These are phyloP conservation scores for Pistacia vera DNA, from an alignment of 345 rosid species.

Conservation along the genomic window DNA sequence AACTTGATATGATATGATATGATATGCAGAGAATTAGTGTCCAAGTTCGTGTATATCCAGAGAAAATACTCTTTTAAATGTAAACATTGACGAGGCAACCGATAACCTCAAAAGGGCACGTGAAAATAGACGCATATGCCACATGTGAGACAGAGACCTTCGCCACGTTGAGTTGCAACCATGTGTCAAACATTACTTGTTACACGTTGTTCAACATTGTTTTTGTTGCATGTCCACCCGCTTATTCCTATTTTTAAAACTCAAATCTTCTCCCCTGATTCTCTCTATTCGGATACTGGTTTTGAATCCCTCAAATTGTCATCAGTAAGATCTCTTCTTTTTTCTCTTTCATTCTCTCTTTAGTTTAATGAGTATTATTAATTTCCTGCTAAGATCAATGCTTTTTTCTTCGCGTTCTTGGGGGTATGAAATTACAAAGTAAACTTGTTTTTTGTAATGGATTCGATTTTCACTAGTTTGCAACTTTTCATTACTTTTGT, in stretches of 20 bases:
- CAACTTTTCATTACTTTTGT: too few species aligned
- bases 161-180: not conserved
- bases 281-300: not conserved
- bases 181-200: not conserved
- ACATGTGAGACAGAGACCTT: not conserved
- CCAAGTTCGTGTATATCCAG: too few species aligned
- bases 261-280: not conserved
- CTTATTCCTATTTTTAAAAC: not conserved
- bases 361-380: too few species aligned
- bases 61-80: too few species aligned
- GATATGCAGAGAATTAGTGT: too few species aligned
- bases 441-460: not conserved
- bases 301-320: slow-evolving; percentile 1
- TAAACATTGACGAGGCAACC: not conserved
- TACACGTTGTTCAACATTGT: not conserved
- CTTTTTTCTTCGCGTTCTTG: too few species aligned
- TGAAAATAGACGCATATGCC: not conserved
- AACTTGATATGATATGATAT: too few species aligned
- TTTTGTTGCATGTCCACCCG: not conserved
- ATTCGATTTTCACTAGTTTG: not conserved
- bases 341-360: not conserved
- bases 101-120: not conserved
- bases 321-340: not conserved
- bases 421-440: too few species aligned
- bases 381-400: too few species aligned